Conservation (phyloP, 306 rosid species). For the Cucurbita ficifolia region DNA sequence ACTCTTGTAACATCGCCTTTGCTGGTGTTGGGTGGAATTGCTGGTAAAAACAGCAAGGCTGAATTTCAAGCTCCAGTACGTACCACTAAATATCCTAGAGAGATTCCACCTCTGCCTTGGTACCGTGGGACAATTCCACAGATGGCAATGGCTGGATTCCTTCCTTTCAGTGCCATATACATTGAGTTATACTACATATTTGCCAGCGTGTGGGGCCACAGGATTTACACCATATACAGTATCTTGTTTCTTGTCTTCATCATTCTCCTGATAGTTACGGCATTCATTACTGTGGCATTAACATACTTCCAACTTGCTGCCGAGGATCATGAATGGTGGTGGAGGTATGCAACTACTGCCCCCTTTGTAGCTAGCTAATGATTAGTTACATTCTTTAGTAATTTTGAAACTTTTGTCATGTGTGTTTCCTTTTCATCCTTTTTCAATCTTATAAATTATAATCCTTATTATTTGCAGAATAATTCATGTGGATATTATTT, state of each 20-base stretch:
- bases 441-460: neutral
- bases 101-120: conserved; percentile 63
- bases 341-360: conserved; percentile 34
- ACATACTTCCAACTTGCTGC: conserved; percentile 65
- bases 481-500: neutral
- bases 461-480: neutral
- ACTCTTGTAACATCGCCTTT: conserved; percentile 54
- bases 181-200: conserved; percentile 51
- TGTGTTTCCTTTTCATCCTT: neutral
- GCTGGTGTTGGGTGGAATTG: conserved; percentile 60
- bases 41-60: conserved; percentile 55
- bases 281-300: conserved; percentile 49
- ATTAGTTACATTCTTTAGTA: neutral
- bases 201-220: conserved; percentile 67
- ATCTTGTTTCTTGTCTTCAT: conserved; percentile 52
- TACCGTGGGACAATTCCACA: conserved; percentile 45
- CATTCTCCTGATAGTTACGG: conserved; percentile 45
- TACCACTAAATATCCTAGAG: conserved; percentile 49
- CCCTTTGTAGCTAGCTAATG: neutral
- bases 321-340: conserved; percentile 73
- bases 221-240: conserved; percentile 59
- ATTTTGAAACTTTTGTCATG: neutral
- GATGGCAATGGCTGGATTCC: conserved; percentile 65
- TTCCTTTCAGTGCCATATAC: conserved; percentile 58
- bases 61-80: conserved; percentile 57